Base-by-base conservation (phyloP, 352 stramenopile species). In the Pythium aphanidermatum region DNA sequence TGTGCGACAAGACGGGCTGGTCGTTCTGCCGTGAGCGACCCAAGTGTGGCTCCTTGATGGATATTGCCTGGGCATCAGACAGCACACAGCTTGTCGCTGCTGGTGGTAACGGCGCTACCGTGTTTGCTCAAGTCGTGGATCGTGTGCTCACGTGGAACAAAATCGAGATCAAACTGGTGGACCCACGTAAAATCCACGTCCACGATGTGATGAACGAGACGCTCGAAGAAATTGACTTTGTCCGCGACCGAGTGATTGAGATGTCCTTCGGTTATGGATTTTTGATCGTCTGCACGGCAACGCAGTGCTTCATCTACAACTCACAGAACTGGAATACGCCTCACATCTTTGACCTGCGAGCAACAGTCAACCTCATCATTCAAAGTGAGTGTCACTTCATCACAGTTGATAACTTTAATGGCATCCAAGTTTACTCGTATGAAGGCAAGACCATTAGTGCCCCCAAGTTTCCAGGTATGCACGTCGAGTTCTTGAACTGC, bases 1-100 rank as follows among this genome's bases (percentile, higher is more conserved):
- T 98, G 25, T 98, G 92, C 52, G 92, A 98, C 49, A 83, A 95
- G 53, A 96, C 83, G 0, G 92, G 92, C 1, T 97, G 87, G 89
- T 95, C 79, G 6, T 89, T 91, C 49, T 89, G 79, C 44, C 72
- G 89, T 23, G 86, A 97, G 43, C 63, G 84, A 5, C 76, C 78
- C 5, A 63, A 72, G 20, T 77, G 69, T 16, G 89, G 89, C 17
- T 97, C 87, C 11, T 55, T 97, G 14, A 85, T 96, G 65, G 69
- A 83, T 42, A 74, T 97, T 33, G 59, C 78, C 7, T 98, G 86
- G 89, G 85, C 84, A 2, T 81, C 79, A 0, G 91, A 97, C 56
- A 88, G 84, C 11, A 97, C 87, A 29, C 87, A 97, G 59, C 72
- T 98, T 12, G 83, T 91, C 9, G 85, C 67, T 33, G 86, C 83